These are phyloP conservation scores for Babesia caballi DNA, from an alignment of 169 alveolate genomes.

Conservation along the genomic window DNA sequence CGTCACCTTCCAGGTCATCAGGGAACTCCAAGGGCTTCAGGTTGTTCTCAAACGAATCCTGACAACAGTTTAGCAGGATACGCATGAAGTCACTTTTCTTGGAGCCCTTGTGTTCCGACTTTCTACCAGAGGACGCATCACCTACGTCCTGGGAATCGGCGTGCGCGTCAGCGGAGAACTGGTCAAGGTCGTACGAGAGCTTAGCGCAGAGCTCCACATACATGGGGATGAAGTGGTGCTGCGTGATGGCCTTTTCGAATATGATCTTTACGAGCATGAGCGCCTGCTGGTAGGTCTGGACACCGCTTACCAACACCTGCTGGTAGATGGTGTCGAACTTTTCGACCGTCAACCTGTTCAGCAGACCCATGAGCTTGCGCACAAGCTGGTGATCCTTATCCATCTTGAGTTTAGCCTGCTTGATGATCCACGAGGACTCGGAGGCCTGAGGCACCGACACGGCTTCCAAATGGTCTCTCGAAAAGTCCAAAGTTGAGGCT, in stretches of 20 bases:
- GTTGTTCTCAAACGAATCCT: constrained; percentile 80
- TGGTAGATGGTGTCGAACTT: constrained; percentile 74
- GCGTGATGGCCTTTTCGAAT: constrained; percentile 83
- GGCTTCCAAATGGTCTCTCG: constrained; percentile 46
- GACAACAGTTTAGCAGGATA: constrained; percentile 79
- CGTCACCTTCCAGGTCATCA: constrained; percentile 78
- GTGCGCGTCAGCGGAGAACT: constrained; percentile 40
- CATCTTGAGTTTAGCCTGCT: constrained; percentile 68
- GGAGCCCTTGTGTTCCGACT: constrained; percentile 36
- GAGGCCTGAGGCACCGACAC: constrained; percentile 42
- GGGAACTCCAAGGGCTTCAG: constrained; percentile 80
- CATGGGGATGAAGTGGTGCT: constrained; percentile 85
- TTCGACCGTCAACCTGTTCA: constrained; percentile 72
- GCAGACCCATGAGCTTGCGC: constrained; percentile 75
- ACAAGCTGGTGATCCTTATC: constrained; percentile 67
- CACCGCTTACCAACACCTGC: constrained; percentile 67
- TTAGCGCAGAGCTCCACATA: constrained; percentile 82
- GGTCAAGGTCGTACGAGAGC: constrained; percentile 70
- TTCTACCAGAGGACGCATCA: background rate
- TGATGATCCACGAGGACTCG: constrained; percentile 70
- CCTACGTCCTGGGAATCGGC: background rate
- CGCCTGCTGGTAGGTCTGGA: constrained; percentile 70
- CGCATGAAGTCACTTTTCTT: constrained; percentile 67
- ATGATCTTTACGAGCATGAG: constrained; percentile 69
- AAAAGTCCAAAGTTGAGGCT: constrained; percentile 49